Evolutionary conservation across 2,329 filamentous ascomycete species (phyloP).

Genomic region (Xylariales sp.): DNA sequence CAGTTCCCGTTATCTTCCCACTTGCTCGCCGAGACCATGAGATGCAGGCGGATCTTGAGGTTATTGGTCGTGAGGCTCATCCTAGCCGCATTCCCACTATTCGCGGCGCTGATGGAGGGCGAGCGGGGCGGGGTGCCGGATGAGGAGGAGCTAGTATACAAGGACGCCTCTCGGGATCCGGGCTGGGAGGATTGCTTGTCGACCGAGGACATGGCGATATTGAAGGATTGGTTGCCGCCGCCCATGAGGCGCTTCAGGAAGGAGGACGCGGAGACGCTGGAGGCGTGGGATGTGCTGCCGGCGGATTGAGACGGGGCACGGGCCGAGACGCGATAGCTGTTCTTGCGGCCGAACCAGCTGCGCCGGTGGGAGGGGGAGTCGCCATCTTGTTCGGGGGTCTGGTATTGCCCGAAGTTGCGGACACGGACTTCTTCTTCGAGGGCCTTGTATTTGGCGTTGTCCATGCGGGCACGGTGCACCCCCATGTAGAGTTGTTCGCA

Average conservation of each 20-base stretch:
- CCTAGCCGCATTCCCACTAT: constrained; percentile 39
- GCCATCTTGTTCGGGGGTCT: constrained; percentile 44
- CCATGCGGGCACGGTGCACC: constrained; percentile 83
- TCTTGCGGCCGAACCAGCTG: constrained; percentile 59
- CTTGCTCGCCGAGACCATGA: constrained; percentile 68
- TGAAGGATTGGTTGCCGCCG: constrained; percentile 68
- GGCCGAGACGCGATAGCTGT: constrained; percentile 59
- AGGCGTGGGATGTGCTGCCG: constrained; percentile 58
- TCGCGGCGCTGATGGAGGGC: constrained; percentile 52
- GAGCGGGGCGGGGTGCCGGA: constrained; percentile 51
- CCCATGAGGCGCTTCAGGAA: constrained; percentile 76
- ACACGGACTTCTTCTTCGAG: constrained; percentile 63
- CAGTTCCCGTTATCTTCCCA: constrained; percentile 93
- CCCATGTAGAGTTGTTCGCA: constrained; percentile 78
- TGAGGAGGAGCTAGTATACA: constrained; percentile 57
- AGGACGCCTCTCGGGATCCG: constrained; percentile 49
- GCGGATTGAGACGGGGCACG: constrained; percentile 64
- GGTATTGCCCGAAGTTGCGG: constrained; percentile 64
- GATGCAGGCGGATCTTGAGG: constrained; percentile 81
- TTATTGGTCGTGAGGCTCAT: constrained; percentile 66
- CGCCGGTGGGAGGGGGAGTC: constrained; percentile 41
- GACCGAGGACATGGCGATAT: constrained; percentile 75
- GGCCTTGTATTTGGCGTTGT: constrained; percentile 82
- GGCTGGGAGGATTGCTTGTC: constrained; percentile 53
- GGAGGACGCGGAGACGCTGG: constrained; percentile 61